These are phyloP conservation scores for Pythium insidiosum DNA, from an alignment of 352 stramenopile genomes.

Conservation along the genomic window DNA sequence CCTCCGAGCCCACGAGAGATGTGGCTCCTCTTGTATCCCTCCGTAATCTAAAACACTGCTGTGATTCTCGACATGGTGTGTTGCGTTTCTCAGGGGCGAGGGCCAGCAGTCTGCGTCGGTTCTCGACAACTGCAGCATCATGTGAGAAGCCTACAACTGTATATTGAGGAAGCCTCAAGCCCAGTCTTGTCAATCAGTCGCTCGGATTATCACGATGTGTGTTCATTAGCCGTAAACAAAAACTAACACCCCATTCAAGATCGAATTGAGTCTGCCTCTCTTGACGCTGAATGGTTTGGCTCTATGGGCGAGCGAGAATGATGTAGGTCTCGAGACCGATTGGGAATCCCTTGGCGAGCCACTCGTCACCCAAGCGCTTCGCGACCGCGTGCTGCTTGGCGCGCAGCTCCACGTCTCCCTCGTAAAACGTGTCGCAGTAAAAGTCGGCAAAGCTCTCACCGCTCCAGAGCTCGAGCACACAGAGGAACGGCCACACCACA, in stretches of 20 bases:
- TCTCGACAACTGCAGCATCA: conserved; percentile 38
- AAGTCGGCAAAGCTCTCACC: conserved; percentile 33
- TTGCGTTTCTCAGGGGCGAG: no score
- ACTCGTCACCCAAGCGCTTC: conserved; percentile 34
- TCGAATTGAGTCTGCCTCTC: no score
- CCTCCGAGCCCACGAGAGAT: no score
- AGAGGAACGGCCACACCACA: conserved; percentile 45
- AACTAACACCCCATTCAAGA: no score
- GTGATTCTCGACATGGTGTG: no score
- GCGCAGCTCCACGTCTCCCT: conserved; percentile 24
- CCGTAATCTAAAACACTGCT: no score
- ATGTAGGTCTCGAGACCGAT: conserved; percentile 53
- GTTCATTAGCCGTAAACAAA: no score
- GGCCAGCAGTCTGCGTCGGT: no score
- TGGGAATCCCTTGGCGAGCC: conserved; percentile 33
- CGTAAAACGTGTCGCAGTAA: conserved; percentile 12
- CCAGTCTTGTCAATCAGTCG: no score
- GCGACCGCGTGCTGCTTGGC: conserved; percentile 18
- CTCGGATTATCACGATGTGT: no score
- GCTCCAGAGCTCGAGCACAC: conserved; percentile 41
- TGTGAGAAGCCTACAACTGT: conserved; percentile 41
- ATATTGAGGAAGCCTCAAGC: conserved; percentile 24
- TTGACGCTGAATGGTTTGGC: no score
- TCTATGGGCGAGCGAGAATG: conserved; percentile 24
- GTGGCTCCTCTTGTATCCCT: no score